These are phyloP conservation scores for Pichia kudriavzevii DNA, from an alignment of 1,139 yeast species.

Conservation along the genomic window DNA sequence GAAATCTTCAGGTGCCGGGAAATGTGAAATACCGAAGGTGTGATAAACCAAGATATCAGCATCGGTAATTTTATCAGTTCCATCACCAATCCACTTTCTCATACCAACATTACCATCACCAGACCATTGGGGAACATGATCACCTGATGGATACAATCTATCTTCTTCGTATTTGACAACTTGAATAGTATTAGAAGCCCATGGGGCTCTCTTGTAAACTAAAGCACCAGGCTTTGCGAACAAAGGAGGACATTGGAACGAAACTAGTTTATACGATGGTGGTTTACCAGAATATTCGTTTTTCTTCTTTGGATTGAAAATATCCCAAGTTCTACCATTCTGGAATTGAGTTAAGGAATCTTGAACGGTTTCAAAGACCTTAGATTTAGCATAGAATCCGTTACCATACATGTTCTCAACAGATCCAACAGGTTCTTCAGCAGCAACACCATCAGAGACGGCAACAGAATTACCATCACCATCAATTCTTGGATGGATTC, in stretches of 20 bases:
- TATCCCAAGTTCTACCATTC: slow-evolving; percentile 71
- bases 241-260: slow-evolving; percentile 67
- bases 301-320: slow-evolving; percentile 60
- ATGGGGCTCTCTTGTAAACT: slow-evolving; percentile 74
- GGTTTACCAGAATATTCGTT: slow-evolving; percentile 70
- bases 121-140: slow-evolving; percentile 72
- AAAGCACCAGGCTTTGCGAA: slow-evolving; percentile 69
- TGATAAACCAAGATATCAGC: slow-evolving; percentile 69
- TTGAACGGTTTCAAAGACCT: slow-evolving; percentile 55
- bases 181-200: slow-evolving; percentile 62
- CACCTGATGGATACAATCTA: slow-evolving; percentile 71
- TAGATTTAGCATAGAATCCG: slow-evolving; percentile 58
- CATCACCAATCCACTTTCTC: slow-evolving; percentile 69
- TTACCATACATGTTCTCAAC: slow-evolving; percentile 68
- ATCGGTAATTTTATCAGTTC: slow-evolving; percentile 52
- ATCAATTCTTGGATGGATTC: slow-evolving; percentile 74
- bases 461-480: slow-evolving; percentile 75
- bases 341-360: slow-evolving; percentile 62
- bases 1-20: slow-evolving; percentile 87
- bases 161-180: slow-evolving; percentile 66
- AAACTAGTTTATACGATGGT: slow-evolving; percentile 67
- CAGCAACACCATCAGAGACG: slow-evolving; percentile 54
- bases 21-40: slow-evolving; percentile 77
- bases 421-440: slow-evolving; percentile 56
- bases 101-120: slow-evolving; percentile 68